Conservation (phyloP, 75 land plant species). For the Cunninghamia lanceolata region DNA sequence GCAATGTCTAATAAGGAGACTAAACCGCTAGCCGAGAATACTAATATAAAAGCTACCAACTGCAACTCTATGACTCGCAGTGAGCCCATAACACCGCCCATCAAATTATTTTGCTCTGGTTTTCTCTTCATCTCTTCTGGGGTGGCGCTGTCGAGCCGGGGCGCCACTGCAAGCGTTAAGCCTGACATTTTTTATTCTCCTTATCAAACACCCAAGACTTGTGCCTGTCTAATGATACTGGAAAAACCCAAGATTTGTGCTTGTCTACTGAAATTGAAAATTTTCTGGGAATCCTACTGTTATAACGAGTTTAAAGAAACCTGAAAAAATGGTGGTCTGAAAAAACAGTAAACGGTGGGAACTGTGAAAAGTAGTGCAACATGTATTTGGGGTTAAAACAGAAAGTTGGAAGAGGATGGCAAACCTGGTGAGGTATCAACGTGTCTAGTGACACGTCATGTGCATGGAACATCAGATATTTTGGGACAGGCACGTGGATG, state of each 20-base stretch:
- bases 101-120: conserved; percentile 1
- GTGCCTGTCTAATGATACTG: neutral
- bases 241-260: too few species aligned
- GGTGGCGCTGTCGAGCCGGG: conserved; percentile 20
- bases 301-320: too few species aligned
- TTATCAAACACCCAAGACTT: neutral
- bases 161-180: conserved; percentile 52
- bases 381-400: too few species aligned
- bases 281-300: too few species aligned
- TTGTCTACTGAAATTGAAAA: too few species aligned
- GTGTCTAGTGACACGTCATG: too few species aligned
- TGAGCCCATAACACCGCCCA: conserved; percentile 79
- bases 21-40: conserved; percentile 87
- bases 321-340: too few species aligned
- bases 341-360: too few species aligned
- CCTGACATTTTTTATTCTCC: conserved; percentile 47
- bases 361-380: too few species aligned
- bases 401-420: too few species aligned
- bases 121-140: conserved; percentile 2
- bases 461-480: neutral
- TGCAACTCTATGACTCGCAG: conserved; percentile 88
- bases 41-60: conserved; percentile 92
- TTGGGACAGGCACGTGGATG: neutral
- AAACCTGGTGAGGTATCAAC: too few species aligned
- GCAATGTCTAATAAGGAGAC: conserved; percentile 77